Evolutionary conservation across 2,329 filamentous ascomycete species (phyloP).

Genomic region (Penicillium verrucosum): DNA sequence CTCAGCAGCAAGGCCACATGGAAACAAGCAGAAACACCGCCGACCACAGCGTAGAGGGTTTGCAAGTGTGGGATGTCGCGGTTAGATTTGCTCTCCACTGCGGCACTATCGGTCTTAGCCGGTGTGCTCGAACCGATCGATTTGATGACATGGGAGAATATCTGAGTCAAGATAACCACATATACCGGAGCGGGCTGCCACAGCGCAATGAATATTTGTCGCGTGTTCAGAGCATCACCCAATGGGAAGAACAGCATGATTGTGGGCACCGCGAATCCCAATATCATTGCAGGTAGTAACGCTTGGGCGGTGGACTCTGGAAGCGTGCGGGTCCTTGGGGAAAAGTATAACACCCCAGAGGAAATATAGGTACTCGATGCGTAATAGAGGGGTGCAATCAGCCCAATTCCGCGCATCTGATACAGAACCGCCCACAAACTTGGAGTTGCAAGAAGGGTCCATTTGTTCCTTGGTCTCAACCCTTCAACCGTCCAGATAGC

Average conservation of each 20-base stretch:
- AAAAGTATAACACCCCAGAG: conserved; percentile 10
- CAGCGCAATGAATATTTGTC: conserved; percentile 20
- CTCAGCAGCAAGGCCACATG: conserved; percentile 1
- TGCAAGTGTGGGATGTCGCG: conserved; percentile 1
- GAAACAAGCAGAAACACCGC: conserved; percentile 9
- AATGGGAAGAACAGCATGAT: conserved; percentile 24
- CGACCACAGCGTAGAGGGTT: conserved; percentile 2
- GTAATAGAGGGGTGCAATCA: conserved; percentile 27
- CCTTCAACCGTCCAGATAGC: conserved; percentile 16
- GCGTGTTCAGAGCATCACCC: conserved; percentile 6
- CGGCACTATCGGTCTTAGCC: not conserved
- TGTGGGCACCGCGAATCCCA: conserved; percentile 27
- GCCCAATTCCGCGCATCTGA: conserved; percentile 16
- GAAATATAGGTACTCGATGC: conserved; percentile 18
- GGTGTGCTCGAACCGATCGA: not conserved
- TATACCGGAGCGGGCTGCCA: conserved; percentile 26
- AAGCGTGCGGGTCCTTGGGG: conserved; percentile 11
- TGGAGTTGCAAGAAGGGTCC: conserved; percentile 14
- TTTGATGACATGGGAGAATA: conserved; percentile 10
- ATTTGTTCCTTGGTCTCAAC: conserved; percentile 13
- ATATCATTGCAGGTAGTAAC: conserved; percentile 21
- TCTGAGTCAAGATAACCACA: conserved; percentile 16
- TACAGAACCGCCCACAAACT: conserved; percentile 16
- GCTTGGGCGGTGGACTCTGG: conserved; percentile 19
- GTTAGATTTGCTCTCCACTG: not conserved